These are phyloP conservation scores for Extremus antarcticus DNA, from an alignment of 495 filamentous ascomycete genomes.

Conservation along the genomic window DNA sequence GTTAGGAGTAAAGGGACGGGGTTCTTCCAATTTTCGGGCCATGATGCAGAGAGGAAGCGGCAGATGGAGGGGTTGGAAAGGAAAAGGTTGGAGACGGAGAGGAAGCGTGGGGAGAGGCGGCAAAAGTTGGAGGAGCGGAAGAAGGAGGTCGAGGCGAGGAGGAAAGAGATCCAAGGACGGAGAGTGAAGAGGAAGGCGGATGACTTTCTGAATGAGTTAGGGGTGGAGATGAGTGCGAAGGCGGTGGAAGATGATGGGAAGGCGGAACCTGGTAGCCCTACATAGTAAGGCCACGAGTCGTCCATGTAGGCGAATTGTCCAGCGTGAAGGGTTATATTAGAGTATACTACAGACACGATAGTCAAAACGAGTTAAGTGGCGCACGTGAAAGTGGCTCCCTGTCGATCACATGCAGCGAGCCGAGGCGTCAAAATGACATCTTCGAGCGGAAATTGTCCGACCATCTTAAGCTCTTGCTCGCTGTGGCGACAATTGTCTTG, in stretches of 20 bases:
- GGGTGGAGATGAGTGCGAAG: conserved; percentile 10
- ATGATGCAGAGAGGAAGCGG: conserved; percentile 49
- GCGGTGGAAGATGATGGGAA: background rate
- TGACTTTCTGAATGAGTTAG: conserved; percentile 44
- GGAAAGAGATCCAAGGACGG: conserved; percentile 40
- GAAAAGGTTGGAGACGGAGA: conserved; percentile 59
- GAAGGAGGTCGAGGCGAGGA: conserved; percentile 32
- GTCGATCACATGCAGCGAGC: too few species aligned
- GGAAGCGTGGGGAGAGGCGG: conserved; percentile 42
- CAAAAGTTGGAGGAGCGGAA: conserved; percentile 49
- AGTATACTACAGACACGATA: too few species aligned
- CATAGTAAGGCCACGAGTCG: too few species aligned
- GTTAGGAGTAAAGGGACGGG: conserved; percentile 79
- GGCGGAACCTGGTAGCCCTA: too few species aligned
- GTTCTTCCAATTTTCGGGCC: conserved; percentile 74
- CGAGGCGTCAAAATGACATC: too few species aligned
- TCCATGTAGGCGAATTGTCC: too few species aligned
- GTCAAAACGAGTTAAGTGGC: too few species aligned
- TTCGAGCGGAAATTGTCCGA: too few species aligned
- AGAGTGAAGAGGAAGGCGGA: conserved; percentile 52
- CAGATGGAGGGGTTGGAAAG: conserved; percentile 67
- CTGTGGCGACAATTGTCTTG: too few species aligned
- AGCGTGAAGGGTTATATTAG: too few species aligned
- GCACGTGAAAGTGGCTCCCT: too few species aligned
- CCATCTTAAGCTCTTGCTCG: too few species aligned